phyloP scores from a whole-genome alignment of 768 basidiomycete species.

The Boletus patriciae region DNA sequence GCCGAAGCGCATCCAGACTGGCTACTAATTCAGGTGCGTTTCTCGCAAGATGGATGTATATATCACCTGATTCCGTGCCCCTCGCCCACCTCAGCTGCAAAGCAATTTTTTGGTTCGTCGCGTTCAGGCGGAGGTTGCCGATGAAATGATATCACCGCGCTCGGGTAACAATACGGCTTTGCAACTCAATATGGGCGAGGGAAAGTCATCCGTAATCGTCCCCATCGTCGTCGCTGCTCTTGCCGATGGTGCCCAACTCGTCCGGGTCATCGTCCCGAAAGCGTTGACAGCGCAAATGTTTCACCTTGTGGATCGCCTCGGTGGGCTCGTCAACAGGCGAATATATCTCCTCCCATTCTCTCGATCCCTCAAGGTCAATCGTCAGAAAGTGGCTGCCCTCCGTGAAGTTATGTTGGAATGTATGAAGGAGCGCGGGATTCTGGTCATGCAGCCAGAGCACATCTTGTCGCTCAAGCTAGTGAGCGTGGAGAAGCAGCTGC shows the following conservation, averaged over 20 bases:
- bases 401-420: conserved; percentile 40
- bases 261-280: conserved; percentile 53
- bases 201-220: conserved; percentile 50
- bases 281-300: conserved; percentile 50
- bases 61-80: background rate
- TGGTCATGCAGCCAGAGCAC: conserved; percentile 55
- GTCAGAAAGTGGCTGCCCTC: conserved; percentile 24
- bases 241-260: conserved; percentile 44
- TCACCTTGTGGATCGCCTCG: conserved; percentile 42
- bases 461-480: conserved; percentile 51
- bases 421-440: conserved; percentile 39
- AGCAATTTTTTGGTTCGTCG: conserved; percentile 43
- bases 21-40: conserved; percentile 44
- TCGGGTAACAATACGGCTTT: conserved; percentile 38
- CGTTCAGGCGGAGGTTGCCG: conserved; percentile 43
- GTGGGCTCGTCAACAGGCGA: conserved; percentile 46
- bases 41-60: background rate
- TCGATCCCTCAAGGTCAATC: conserved; percentile 34
- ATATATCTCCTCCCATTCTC: conserved; percentile 54
- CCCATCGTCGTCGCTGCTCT: conserved; percentile 43
- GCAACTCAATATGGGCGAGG: conserved; percentile 62
- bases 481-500: conserved; percentile 39
- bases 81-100: conserved; percentile 39
- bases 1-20: conserved; percentile 37
- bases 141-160: conserved; percentile 47